These are phyloP conservation scores for Scenedesmus sp. DNA, from an alignment of 163 green algal species.

Conservation along the genomic window DNA sequence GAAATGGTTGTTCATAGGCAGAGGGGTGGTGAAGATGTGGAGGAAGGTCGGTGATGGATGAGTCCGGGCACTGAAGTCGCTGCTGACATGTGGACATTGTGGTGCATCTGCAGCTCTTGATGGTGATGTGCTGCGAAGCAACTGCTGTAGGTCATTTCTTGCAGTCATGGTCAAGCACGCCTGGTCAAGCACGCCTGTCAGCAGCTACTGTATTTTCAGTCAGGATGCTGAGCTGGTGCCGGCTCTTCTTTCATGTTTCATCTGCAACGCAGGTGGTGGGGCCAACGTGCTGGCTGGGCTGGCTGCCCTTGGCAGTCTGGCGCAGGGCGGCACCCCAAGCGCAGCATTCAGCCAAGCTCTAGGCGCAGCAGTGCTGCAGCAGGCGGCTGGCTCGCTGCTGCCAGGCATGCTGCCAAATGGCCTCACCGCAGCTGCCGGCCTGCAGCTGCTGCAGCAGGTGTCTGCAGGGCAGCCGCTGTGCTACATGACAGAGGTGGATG, in stretches of 20 bases:
- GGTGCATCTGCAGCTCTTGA: too few relatives aligned
- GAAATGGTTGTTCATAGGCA: not conserved
- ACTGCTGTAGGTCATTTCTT: too few relatives aligned
- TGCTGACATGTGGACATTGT: not conserved
- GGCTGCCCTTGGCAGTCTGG: not conserved
- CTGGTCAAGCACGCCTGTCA: not conserved
- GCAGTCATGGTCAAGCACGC: too few relatives aligned
- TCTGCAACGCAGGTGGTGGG: slow-evolving; percentile 17
- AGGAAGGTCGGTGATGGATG: too few relatives aligned
- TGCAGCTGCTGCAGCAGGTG: slow-evolving; percentile 43
- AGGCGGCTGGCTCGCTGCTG: slow-evolving; percentile 29
- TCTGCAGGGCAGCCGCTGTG: slow-evolving; percentile 32
- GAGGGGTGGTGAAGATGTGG: too few relatives aligned
- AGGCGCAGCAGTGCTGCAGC: slow-evolving; percentile 40
- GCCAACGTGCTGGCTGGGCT: slow-evolving; percentile 35
- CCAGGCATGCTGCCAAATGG: slow-evolving; percentile 32
- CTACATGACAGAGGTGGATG: slow-evolving; percentile 41
- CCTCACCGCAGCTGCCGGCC: not conserved
- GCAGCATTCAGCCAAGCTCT: slow-evolving; percentile 23
- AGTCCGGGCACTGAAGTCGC: not conserved
- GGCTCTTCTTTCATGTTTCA: not conserved
- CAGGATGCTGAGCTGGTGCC: not conserved
- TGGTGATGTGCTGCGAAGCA: too few relatives aligned
- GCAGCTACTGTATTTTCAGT: not conserved
- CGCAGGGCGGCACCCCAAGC: not conserved